Base-by-base conservation (phyloP, 2,329 filamentous ascomycete species). In the Lachnellula occidentalis region DNA sequence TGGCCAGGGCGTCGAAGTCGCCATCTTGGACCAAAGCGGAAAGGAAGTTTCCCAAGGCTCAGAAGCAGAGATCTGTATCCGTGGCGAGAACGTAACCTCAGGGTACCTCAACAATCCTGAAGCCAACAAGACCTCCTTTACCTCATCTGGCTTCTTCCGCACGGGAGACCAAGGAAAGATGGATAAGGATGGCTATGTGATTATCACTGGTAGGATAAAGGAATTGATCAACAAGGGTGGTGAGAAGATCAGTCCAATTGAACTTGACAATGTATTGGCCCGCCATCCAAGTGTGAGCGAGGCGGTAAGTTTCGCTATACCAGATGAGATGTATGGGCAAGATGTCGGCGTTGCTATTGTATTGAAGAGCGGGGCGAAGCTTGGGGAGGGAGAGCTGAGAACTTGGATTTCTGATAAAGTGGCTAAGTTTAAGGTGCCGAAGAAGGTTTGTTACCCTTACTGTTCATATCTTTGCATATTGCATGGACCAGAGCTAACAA, bases 191-290 rank as follows among this genome's bases (percentile, higher is more conserved):
- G 88, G 89, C 56, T 95, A 94, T 68, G 75, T 95, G 11, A 79
- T 88, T 66, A 92, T 95, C 71, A 95, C 90, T 0, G 90, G 90
- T n/a, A 80, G 90, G 51, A 95, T 95, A 74, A 95, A 95, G 78
- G 90, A 95, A 73, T 77, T 95, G 50, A 95, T 95, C 76, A 91
- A 91, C 73, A 92, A 92, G 73, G 89, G 87, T 53, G 90, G 90
- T 56, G 90, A 95, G 75, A 94, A 94, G 76, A 94, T 95, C 68
- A 88, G 84, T 61, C 90, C 90, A 1, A 92, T 94, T 53, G 90
- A 95, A 73, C 77, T 95, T 34, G 90, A 95, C 75, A 95, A 95
- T 62, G 82, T 88, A 12, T 75, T 95, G 27, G 78, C 86, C n/a
- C 79, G 86, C 54, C 82, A 92, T 67, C 82, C 86, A 9, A 80